Evolutionary conservation across 345 rosid species (phyloP).

Genomic region (Euphorbia pulcherrima): DNA sequence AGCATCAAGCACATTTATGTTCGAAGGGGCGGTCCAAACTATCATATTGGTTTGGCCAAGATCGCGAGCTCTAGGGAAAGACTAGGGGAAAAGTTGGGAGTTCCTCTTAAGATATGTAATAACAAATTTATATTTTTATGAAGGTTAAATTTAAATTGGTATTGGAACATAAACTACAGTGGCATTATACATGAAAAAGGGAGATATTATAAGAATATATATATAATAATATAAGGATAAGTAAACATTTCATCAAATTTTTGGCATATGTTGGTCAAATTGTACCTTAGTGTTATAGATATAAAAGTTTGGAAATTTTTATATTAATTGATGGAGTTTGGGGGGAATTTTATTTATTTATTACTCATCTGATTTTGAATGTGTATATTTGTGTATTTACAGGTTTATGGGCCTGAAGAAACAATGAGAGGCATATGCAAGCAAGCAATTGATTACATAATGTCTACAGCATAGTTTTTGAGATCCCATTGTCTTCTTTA

Average conservation of each 20-base stretch:
- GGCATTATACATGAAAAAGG: no score
- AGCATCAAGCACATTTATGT: slow-evolving; percentile 86
- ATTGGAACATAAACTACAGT: no score
- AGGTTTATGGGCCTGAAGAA: slow-evolving; percentile 96
- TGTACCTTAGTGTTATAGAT: no score
- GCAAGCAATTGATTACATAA: slow-evolving; percentile 82
- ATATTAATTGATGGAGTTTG: no score
- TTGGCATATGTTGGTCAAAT: no score
- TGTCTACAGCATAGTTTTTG: slow-evolving; percentile 42
- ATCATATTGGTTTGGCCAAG: slow-evolving; percentile 79
- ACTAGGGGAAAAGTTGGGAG: slow-evolving; percentile 80
- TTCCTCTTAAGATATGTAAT: slow-evolving; percentile 72
- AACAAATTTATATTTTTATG: neutral
- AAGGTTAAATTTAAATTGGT: no score
- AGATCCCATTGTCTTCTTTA: neutral
- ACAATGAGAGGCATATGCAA: slow-evolving; percentile 99
- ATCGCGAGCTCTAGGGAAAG: slow-evolving; percentile 84
- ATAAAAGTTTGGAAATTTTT: no score
- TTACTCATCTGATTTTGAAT: neutral
- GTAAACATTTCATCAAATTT: no score
- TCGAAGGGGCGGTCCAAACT: slow-evolving; percentile 94
- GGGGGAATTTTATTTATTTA: no score
- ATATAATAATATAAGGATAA: no score
- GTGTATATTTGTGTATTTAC: neutral
- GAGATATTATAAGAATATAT: no score